Evolutionary conservation across 805 yeast genomes (phyloP), one percentile per base, ranked within the genome.

Genomic region (Candida golubevii): DNA sequence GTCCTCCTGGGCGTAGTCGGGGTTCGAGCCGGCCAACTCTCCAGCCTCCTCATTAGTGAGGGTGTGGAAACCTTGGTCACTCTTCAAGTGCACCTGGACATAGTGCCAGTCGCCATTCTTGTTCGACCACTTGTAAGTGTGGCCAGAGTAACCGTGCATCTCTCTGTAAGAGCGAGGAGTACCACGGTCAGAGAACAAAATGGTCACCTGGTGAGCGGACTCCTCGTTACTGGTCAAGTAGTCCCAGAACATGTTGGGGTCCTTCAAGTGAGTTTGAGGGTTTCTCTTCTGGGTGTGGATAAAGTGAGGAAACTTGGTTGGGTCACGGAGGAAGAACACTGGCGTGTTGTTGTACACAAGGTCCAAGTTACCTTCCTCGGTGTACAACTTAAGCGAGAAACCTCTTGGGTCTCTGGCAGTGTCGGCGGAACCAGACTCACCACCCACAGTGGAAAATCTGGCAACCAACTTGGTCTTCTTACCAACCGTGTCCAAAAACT

Each of bases 341-440:
- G 95, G 95, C 27, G 93, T 86, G 69, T 87, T 86, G 75, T 85
- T 87, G 71, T 82, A 84, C 26, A 86, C 95, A 71, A 84, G 80
- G 68, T 86, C 95, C 66, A 83, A 75, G 70, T 84, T 83, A 58
- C 95, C 93, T 67, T 86, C 87, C 60, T 85, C 85, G 33, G 95
- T 85, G 68, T 85, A 84, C 49, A 86, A 75, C 67, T 87, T 86
- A 57, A 82, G 78, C 41, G 93, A 76, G 60, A 85, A 84, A 14
- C 95, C 95, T 71, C 95, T 78, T 57, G 95, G 95, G 65, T 86
- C 95, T 71, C 95, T 80, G 26, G 85, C 88, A 36, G 90, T 75
- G 62, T 86, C 95, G 2, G 93, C 80, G 33, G 88, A 78, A 38
- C 93, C 95, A 43, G 71, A 65, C 66, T 87, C 95, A 52, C 93